Evolutionary conservation across 2,329 filamentous ascomycete genomes (phyloP).

Genomic region (Amauroascus niger): DNA sequence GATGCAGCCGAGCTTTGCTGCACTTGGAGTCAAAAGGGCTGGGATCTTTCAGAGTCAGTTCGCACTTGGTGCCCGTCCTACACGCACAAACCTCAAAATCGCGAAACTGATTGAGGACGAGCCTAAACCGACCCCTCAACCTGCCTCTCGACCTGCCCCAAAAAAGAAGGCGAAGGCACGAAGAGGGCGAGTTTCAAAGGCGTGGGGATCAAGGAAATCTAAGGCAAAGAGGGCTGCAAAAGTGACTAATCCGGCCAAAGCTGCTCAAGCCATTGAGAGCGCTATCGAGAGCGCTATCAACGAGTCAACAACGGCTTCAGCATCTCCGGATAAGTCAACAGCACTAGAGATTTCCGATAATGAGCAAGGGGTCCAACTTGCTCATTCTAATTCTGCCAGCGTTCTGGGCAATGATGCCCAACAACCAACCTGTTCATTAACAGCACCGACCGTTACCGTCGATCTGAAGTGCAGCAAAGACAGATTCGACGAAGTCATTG

Average conservation of each 20-base stretch:
- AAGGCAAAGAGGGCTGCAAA: conserved; percentile 12
- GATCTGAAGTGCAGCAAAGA: conserved; percentile 24
- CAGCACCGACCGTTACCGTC: conserved; percentile 11
- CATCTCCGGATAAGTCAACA: conserved; percentile 14
- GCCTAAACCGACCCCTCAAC: neutral
- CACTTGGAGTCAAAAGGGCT: neutral
- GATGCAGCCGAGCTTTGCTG: neutral
- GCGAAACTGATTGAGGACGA: conserved; percentile 5
- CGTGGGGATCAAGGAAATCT: conserved; percentile 3
- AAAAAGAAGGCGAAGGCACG: conserved; percentile 5
- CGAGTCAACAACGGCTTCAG: conserved; percentile 17
- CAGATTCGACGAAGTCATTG: conserved; percentile 23
- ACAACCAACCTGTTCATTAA: conserved; percentile 7
- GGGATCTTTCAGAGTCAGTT: conserved; percentile 6
- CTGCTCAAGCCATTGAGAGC: conserved; percentile 10
- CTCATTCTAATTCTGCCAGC: conserved; percentile 13
- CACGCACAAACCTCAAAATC: neutral
- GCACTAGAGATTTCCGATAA: conserved; percentile 9
- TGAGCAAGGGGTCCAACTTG: conserved; percentile 8
- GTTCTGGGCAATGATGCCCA: conserved; percentile 17
- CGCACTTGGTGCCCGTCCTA: conserved; percentile 5
- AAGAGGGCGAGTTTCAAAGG: conserved; percentile 1
- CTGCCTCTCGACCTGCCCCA: neutral
- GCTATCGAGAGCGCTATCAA: conserved; percentile 15
- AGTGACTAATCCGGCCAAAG: conserved; percentile 14